Evolutionary conservation across 345 rosid genomes (phyloP).

Genomic region (Eucalyptus marginata): DNA sequence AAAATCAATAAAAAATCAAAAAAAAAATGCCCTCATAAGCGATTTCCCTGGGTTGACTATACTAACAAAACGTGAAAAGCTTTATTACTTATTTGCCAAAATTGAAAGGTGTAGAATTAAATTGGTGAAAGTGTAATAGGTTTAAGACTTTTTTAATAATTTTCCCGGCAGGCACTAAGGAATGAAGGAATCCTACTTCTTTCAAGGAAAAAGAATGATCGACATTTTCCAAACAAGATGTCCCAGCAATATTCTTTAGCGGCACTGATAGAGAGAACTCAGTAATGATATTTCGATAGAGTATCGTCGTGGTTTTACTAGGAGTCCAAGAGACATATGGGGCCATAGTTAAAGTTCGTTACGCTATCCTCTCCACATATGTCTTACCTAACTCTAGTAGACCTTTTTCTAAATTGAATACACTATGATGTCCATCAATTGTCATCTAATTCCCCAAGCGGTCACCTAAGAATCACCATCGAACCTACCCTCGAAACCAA

Average conservation of each 20-base stretch:
- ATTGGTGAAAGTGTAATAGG: too few species aligned
- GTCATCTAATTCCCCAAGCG: neutral
- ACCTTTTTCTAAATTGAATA: neutral
- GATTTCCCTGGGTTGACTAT: accelerated
- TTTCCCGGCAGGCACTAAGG: neutral
- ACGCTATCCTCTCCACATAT: neutral
- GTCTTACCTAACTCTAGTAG: neutral
- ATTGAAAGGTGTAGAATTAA: accelerated
- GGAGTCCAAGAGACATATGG: neutral
- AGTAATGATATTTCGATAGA: neutral
- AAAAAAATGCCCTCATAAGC: too few species aligned
- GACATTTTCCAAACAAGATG: neutral
- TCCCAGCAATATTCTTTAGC: neutral
- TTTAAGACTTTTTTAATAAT: too few species aligned
- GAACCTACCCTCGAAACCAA: neutral
- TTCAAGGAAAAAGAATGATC: neutral
- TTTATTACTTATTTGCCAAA: too few species aligned
- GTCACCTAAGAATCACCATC: neutral
- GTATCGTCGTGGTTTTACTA: neutral
- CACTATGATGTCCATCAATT: neutral
- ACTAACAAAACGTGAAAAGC: accelerated
- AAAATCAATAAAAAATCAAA: too few species aligned
- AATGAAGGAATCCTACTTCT: neutral
- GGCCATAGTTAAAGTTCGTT: neutral
- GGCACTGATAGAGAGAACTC: neutral